Percentiles rank a stretch among this genome's conserved stretches.
These are phyloP conservation scores for Drechslerella coelobrocha DNA, from an alignment of 2,329 filamentous ascomycete species.

Conservation along the genomic window DNA sequence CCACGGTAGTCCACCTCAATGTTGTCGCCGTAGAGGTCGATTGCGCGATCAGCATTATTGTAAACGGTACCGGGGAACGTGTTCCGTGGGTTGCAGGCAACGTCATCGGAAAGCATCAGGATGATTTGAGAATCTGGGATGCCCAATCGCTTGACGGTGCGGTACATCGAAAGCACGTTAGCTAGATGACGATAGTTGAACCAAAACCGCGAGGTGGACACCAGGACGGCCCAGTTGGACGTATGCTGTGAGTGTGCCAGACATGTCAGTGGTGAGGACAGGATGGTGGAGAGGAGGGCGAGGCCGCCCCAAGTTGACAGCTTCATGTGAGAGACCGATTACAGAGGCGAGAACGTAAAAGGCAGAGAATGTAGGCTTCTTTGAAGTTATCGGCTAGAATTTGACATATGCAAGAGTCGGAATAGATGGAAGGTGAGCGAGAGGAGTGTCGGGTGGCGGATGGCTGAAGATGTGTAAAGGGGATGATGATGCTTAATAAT, in stretches of 20 bases:
- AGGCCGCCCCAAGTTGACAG: slow-evolving; percentile 28
- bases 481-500: slow-evolving; percentile 2
- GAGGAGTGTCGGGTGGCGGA: neutral
- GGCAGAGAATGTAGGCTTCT: too few relatives aligned
- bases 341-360: too few relatives aligned
- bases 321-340: slow-evolving; percentile 29
- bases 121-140: slow-evolving; percentile 99
- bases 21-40: slow-evolving; percentile 97
- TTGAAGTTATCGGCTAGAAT: neutral
- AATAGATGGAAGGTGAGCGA: neutral
- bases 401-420: neutral
- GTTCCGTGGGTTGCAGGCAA: slow-evolving; percentile 99
- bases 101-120: slow-evolving; percentile 99
- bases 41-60: slow-evolving; percentile 93
- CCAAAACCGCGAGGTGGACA: slow-evolving; percentile 98
- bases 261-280: slow-evolving; percentile 18
- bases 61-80: slow-evolving; percentile 97
- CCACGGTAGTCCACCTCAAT: slow-evolving; percentile 98
- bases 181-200: slow-evolving; percentile 99
- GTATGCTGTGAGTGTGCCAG: slow-evolving; percentile 75
- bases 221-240: slow-evolving; percentile 99
- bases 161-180: slow-evolving; percentile 96
- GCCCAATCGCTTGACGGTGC: slow-evolving; percentile 94
- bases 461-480: too few relatives aligned
- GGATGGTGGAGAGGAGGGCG: slow-evolving; percentile 32